phyloP scores from a whole-genome alignment of 176 grass and related monocot genomes.

The Luzula sylvatica region DNA sequence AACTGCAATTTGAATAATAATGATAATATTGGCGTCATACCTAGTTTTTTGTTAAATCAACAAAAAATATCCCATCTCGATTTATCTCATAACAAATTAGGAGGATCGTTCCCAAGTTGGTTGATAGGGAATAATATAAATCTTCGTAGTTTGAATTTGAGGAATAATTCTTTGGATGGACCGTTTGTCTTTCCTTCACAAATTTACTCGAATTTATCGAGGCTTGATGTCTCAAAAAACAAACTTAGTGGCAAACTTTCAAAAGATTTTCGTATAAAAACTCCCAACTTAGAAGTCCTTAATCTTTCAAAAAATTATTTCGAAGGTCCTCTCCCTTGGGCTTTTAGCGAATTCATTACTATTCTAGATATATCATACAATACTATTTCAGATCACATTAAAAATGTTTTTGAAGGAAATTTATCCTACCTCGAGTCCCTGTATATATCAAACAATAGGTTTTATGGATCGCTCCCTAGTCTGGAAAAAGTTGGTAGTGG shows the following conservation, averaged over 20 bases:
- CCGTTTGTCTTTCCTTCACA: constrained; percentile 18
- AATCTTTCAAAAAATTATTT: constrained; percentile 12
- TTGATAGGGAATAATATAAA: constrained; percentile 24
- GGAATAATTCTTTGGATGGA: neutral
- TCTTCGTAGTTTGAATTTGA: neutral
- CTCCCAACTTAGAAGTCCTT: neutral
- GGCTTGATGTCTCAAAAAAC: constrained; percentile 12
- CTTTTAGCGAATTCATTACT: constrained; percentile 3
- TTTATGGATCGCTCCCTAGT: constrained; percentile 9
- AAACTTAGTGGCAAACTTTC: neutral
- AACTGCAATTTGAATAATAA: constrained; percentile 25
- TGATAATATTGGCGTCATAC: neutral
- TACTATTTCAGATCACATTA: constrained; percentile 13
- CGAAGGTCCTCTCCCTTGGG: neutral
- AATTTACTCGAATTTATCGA: neutral
- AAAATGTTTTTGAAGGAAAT: neutral
- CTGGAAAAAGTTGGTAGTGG: neutral
- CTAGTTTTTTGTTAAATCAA: constrained; percentile 16
- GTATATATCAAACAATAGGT: constrained; percentile 18
- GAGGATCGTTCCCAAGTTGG: constrained; percentile 15
- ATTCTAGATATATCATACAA: constrained; percentile 24
- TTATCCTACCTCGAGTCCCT: neutral
- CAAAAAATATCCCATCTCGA: constrained; percentile 14
- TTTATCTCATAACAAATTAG: constrained; percentile 15
- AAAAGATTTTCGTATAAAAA: constrained; percentile 1